phyloP scores from a whole-genome alignment of 2,329 filamentous ascomycete species.

The Xenosphaeropsis pyriputrescens region DNA sequence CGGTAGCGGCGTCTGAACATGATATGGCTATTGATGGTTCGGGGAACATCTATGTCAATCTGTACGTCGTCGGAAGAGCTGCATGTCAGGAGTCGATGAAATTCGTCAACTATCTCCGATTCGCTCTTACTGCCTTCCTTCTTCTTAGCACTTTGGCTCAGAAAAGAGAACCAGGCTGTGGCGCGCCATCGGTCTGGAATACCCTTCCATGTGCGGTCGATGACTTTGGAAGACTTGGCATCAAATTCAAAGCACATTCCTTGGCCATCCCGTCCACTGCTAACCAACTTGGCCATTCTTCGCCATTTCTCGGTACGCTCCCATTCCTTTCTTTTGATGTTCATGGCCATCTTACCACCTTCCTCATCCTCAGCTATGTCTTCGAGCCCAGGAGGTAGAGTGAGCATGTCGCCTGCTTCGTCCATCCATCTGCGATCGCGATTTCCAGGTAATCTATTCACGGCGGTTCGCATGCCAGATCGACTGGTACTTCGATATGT shows the following conservation, averaged over 20 bases:
- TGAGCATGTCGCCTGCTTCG: conserved; percentile 53
- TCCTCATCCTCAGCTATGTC: conserved; percentile 40
- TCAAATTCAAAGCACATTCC: conserved; percentile 68
- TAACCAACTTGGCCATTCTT: conserved; percentile 45
- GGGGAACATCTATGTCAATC: conserved; percentile 91
- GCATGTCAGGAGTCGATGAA: conserved; percentile 56
- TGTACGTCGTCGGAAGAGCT: conserved; percentile 85
- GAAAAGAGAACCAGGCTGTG: conserved; percentile 89
- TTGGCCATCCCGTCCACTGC: conserved; percentile 32
- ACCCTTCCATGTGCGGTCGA: conserved; percentile 92
- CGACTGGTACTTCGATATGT: conserved; percentile 31
- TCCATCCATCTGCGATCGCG: conserved; percentile 45
- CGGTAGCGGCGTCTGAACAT: conserved; percentile 92
- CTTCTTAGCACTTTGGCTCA: conserved; percentile 60
- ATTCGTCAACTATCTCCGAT: conserved; percentile 55
- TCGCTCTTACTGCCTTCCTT: conserved; percentile 48
- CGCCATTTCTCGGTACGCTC: conserved; percentile 52
- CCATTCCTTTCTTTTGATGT: conserved; percentile 46
- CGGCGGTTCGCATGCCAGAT: conserved; percentile 35
- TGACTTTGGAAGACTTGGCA: conserved; percentile 64
- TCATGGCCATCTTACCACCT: conserved; percentile 34
- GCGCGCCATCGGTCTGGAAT: conserved; percentile 93
- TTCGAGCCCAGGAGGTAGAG: conserved; percentile 38
- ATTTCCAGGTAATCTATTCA: conserved; percentile 46
- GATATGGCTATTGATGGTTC: conserved; percentile 89